Evolutionary conservation across 1,284 basidiomycete species (phyloP).

Genomic region (Ganoderma lucidum): DNA sequence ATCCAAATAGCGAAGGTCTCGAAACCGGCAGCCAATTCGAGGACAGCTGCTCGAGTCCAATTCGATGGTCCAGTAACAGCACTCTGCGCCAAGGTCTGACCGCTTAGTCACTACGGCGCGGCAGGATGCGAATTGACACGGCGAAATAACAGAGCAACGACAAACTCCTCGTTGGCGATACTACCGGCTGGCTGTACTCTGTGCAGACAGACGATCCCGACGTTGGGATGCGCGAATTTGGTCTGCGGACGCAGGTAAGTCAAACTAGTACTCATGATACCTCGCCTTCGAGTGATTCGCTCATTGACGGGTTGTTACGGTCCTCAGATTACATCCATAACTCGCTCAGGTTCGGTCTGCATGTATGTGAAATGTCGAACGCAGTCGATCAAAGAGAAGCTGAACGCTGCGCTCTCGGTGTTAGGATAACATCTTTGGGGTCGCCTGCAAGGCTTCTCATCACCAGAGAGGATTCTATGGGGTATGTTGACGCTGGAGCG

Average conservation of each 20-base stretch:
- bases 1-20: slow-evolving; percentile 17
- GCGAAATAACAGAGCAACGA: slow-evolving; percentile 1
- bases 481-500: slow-evolving; percentile 13
- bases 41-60: slow-evolving; percentile 16
- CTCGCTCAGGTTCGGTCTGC: slow-evolving; percentile 29
- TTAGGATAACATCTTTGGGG: slow-evolving; percentile 27
- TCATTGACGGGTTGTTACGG: background rate
- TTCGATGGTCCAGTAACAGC: slow-evolving; percentile 23
- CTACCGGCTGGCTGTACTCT: slow-evolving; percentile 38
- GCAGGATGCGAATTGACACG: background rate
- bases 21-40: background rate
- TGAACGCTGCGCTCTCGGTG: background rate
- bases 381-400: background rate
- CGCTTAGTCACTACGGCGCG: no score
- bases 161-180: slow-evolving; percentile 33
- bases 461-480: slow-evolving; percentile 14
- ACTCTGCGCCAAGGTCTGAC: slow-evolving; percentile 23
- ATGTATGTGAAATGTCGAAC: slow-evolving; percentile 27
- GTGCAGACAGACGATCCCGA: slow-evolving; percentile 26
- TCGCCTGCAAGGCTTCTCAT: slow-evolving; percentile 26
- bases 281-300: background rate
- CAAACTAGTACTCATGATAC: background rate
- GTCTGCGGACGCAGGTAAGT: slow-evolving; percentile 34
- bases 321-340: slow-evolving; percentile 35
- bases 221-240: slow-evolving; percentile 30